phyloP scores from a whole-genome alignment of 225 moss, liverwort and hornwort genomes.

The Polytrichum formosum region DNA sequence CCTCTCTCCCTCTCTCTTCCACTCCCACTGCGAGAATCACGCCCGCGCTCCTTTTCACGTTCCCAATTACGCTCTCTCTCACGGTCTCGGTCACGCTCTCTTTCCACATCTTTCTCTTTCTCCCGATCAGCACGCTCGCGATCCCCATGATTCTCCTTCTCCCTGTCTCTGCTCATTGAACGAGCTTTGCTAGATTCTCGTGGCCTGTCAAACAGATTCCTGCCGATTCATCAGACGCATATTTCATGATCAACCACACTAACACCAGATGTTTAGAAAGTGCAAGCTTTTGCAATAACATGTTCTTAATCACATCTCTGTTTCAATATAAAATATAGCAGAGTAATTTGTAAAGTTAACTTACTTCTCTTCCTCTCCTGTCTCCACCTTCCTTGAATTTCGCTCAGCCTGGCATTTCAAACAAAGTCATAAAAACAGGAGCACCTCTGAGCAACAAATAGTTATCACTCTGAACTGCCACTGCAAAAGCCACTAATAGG shows the following conservation, averaged over 20 bases:
- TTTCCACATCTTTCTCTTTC: slow-evolving; percentile 51
- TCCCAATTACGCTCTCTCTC: slow-evolving; percentile 62
- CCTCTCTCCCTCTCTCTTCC: slow-evolving; percentile 56
- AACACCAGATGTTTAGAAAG: neutral
- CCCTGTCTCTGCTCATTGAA: slow-evolving; percentile 64
- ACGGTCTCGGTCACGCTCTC: slow-evolving; percentile 58
- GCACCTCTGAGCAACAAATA: neutral
- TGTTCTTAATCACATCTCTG: neutral
- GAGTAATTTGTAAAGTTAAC: slow-evolving; percentile 10
- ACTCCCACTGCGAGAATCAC: slow-evolving; percentile 57
- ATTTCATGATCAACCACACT: neutral
- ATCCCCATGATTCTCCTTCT: slow-evolving; percentile 69
- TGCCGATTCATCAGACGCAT: neutral
- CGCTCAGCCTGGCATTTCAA: slow-evolving; percentile 68
- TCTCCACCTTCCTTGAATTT: slow-evolving; percentile 55
- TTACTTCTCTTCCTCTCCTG: slow-evolving; percentile 78
- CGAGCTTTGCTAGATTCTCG: slow-evolving; percentile 58
- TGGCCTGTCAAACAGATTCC: slow-evolving; percentile 35
- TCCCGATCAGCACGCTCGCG: slow-evolving; percentile 50
- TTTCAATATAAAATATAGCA: neutral
- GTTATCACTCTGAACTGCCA: neutral
- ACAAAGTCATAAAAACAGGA: neutral
- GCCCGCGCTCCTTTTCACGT: slow-evolving; percentile 64
- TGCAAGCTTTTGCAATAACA: neutral
- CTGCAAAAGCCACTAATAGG: neutral